Conservation (phyloP, 176 grass and related monocot genomes). For the Cymbopogon citratus region DNA sequence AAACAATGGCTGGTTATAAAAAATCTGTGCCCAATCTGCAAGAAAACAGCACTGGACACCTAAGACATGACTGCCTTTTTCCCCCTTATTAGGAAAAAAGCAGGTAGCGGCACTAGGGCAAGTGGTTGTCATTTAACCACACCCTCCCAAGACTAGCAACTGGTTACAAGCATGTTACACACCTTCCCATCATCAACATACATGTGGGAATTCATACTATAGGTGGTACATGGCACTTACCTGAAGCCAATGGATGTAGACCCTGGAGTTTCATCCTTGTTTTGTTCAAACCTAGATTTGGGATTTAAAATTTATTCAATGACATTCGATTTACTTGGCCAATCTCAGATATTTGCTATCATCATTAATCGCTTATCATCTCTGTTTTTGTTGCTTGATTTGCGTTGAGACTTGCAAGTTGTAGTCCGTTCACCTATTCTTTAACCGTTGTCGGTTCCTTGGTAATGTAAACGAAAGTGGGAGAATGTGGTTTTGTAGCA, state of each 20-base stretch:
- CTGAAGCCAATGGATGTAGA: conserved; percentile 29
- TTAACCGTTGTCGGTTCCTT: neutral
- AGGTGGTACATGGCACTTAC: conserved; percentile 42
- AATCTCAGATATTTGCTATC: neutral
- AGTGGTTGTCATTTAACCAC: neutral
- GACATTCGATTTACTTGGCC: conserved; percentile 32
- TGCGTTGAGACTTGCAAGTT: neutral
- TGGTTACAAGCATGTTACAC: conserved; percentile 29
- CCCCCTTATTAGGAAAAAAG: neutral
- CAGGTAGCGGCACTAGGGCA: neutral
- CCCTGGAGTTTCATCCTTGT: conserved; percentile 30
- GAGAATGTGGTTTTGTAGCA: neutral
- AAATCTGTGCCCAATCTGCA: conserved; percentile 82
- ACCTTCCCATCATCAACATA: conserved; percentile 23
- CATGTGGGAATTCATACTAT: conserved; percentile 38
- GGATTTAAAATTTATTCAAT: conserved; percentile 37
- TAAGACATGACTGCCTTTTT: neutral
- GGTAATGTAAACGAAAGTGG: neutral
- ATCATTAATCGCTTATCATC: neutral
- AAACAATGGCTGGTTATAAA: conserved; percentile 82
- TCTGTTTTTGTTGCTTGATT: neutral
- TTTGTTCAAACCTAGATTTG: conserved; percentile 37
- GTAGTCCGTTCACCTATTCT: neutral
- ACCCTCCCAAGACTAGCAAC: neutral
- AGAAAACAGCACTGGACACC: conserved; percentile 55